Percentiles rank a stretch among this genome's conserved stretches.
Evolutionary conservation across 139 green algal species (phyloP).

Genomic region (Closterium sp.): DNA sequence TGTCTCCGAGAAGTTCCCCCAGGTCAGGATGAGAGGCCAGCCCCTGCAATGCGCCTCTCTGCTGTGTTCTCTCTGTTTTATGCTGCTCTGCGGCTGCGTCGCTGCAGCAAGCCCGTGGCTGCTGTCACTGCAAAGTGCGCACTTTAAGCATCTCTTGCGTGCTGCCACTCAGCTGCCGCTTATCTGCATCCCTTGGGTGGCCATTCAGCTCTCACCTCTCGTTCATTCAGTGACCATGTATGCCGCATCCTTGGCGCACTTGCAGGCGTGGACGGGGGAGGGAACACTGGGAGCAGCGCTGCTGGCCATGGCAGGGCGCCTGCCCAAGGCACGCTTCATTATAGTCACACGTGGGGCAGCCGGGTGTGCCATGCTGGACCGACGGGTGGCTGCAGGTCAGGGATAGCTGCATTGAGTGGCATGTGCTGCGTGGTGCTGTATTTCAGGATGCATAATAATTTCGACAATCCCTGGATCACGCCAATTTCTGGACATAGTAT

Average conservation of each 20-base stretch:
- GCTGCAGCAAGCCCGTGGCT: background rate
- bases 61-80: conserved; percentile 91
- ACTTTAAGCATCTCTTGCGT: background rate
- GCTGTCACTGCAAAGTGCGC: background rate
- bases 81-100: background rate
- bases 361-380: conserved; percentile 69
- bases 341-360: conserved; percentile 70
- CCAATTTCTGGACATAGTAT: no score
- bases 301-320: conserved; percentile 56
- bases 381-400: conserved; percentile 54
- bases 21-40: background rate
- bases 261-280: conserved; percentile 69
- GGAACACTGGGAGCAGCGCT: conserved; percentile 68
- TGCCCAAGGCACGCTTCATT: conserved; percentile 68
- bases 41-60: conserved; percentile 73
- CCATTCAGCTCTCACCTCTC: no score
- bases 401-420: conserved; percentile 89
- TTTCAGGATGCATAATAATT: conserved; percentile 76
- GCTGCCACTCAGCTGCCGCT: background rate
- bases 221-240: no score
- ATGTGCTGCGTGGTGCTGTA: conserved; percentile 85
- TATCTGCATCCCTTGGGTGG: no score
- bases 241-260: background rate
- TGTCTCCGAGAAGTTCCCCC: conserved; percentile 75
- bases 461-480: no score